phyloP scores from a whole-genome alignment of 805 yeast species.

The Nakazawaea peltata region DNA sequence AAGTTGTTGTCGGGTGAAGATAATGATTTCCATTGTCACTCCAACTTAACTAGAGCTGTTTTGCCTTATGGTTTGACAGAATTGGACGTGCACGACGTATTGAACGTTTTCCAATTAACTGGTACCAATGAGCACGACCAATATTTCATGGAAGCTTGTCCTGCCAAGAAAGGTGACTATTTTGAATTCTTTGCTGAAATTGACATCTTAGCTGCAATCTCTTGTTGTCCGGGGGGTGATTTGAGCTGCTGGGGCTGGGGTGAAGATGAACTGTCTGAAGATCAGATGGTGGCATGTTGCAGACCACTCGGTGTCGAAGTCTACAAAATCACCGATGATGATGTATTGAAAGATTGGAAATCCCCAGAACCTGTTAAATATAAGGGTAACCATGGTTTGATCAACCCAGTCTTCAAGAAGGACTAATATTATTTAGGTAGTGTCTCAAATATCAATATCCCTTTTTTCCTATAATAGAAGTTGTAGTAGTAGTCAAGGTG shows the following conservation, averaged over 20 bases:
- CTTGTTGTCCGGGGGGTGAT: constrained; percentile 69
- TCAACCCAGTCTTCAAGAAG: constrained; percentile 15
- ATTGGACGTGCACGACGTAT: constrained; percentile 60
- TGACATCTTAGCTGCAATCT: constrained; percentile 54
- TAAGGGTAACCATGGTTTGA: constrained; percentile 49
- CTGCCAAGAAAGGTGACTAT: constrained; percentile 50
- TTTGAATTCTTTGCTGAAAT: constrained; percentile 63
- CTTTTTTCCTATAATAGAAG: too few relatives aligned
- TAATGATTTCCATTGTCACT: constrained; percentile 61
- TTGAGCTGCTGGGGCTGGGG: constrained; percentile 68
- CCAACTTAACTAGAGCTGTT: constrained; percentile 52
- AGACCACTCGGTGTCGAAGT: constrained; percentile 59
- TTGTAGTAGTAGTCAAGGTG: too few relatives aligned
- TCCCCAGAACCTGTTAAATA: constrained; percentile 44
- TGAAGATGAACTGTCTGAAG: constrained; percentile 35
- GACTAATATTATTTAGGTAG: not conserved
- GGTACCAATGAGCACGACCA: constrained; percentile 59
- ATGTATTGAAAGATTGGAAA: constrained; percentile 39
- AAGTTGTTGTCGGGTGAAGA: constrained; percentile 56
- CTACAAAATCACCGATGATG: constrained; percentile 39
- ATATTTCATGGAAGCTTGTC: constrained; percentile 65
- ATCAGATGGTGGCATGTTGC: constrained; percentile 53
- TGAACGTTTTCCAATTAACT: constrained; percentile 63
- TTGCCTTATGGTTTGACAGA: constrained; percentile 55
- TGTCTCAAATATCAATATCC: not conserved